These are phyloP conservation scores for Aleurites moluccanus DNA, from an alignment of 441 rosid species.

Conservation along the genomic window DNA sequence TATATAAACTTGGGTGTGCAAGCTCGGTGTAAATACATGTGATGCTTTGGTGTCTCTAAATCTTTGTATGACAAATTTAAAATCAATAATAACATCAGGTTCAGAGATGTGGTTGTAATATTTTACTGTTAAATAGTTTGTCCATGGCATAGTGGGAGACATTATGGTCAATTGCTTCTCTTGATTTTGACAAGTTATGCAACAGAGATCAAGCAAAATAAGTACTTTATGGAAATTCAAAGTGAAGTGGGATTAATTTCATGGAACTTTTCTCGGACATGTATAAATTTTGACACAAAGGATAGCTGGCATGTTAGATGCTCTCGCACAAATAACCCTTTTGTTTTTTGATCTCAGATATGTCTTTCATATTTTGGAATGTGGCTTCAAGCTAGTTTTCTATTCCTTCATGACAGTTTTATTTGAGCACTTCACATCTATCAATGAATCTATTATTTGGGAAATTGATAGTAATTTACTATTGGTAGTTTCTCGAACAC, in stretches of 20 bases:
- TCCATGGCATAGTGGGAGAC: no score
- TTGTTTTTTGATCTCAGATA: background rate
- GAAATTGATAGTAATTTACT: background rate
- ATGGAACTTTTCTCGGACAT: background rate
- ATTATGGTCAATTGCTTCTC: background rate
- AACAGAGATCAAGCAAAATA: background rate
- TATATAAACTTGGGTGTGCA: background rate
- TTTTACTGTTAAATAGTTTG: background rate
- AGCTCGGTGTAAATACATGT: background rate
- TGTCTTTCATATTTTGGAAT: background rate
- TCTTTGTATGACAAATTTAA: background rate
- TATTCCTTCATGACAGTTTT: background rate
- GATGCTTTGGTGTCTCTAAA: background rate
- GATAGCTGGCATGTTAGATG: background rate
- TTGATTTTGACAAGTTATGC: background rate
- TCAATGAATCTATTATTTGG: background rate
- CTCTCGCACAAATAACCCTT: background rate
- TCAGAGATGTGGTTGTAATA: background rate
- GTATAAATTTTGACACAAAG: background rate
- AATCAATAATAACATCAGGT: background rate
- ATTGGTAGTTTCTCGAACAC: background rate
- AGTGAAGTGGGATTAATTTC: background rate
- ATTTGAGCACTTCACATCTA: background rate
- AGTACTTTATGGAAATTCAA: background rate
- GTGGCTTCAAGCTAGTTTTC: slow-evolving; percentile 7